A percentile compares a stretch with the other conserved stretches of the same genome.
Conservation (phyloP, 2,329 filamentous ascomycete genomes). For the Acephala macrosclerotiorum region DNA sequence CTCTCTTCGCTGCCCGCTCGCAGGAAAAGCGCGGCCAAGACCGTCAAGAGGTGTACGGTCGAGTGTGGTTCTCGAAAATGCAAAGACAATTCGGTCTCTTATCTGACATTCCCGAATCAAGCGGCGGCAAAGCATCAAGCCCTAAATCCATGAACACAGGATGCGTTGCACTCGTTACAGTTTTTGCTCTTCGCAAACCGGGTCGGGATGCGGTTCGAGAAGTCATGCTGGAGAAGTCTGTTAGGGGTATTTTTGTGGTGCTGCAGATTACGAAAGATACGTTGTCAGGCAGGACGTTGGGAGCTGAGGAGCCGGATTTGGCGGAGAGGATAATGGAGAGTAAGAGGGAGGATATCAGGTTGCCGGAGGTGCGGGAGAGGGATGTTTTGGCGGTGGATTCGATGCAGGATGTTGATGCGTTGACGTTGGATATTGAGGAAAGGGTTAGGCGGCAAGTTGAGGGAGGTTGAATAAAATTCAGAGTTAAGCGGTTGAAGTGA, state of each 20-base stretch:
- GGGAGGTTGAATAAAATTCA: too few relatives aligned
- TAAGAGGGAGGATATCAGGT: slow-evolving; percentile 22
- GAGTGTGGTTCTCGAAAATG: not conserved
- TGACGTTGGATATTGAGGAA: slow-evolving; percentile 20
- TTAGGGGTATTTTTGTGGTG: slow-evolving; percentile 21
- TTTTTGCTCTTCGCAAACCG: slow-evolving; percentile 18
- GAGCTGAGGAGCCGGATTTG: slow-evolving; percentile 23
- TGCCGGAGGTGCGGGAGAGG: slow-evolving; percentile 19
- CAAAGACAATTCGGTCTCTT: not conserved
- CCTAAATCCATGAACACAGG: not conserved
- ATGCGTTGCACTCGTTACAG: slow-evolving; percentile 18
- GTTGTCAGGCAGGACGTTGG: slow-evolving; percentile 24
- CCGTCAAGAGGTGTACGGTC: not conserved
- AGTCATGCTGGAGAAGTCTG: slow-evolving; percentile 13
- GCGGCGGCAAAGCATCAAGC: not conserved
- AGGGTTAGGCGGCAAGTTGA: slow-evolving; percentile 13
- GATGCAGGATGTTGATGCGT: slow-evolving; percentile 21
- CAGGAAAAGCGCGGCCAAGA: not conserved
- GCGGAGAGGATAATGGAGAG: slow-evolving; percentile 24
- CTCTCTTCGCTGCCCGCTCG: slow-evolving; percentile 12
- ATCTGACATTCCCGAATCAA: not conserved
- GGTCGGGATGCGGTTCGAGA: slow-evolving; percentile 21
- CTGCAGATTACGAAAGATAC: slow-evolving; percentile 24
- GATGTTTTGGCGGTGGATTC: slow-evolving; percentile 24
- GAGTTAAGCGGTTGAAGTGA: too few relatives aligned